phyloP scores from a whole-genome alignment of 164 flowering plant genomes.

The Vitis cinerea region DNA sequence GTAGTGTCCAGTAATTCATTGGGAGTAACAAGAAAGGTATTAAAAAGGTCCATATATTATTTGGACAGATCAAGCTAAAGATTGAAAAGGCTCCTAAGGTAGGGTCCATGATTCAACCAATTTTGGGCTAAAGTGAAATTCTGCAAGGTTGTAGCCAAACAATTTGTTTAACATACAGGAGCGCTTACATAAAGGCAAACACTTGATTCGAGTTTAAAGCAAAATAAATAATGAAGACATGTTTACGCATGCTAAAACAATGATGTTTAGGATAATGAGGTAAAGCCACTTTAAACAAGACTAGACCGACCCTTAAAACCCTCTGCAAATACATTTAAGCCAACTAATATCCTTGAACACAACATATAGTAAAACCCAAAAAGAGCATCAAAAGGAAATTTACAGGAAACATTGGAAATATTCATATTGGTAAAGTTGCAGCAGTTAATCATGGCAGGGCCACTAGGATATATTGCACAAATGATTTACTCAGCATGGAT shows the following conservation, averaged over 20 bases:
- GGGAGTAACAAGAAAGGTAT: neutral
- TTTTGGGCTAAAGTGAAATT: conserved; percentile 22
- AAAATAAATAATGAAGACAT: conserved; percentile 28
- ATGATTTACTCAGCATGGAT: neutral
- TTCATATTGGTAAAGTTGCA: conserved; percentile 1
- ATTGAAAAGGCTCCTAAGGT: conserved; percentile 13
- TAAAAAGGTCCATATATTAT: neutral
- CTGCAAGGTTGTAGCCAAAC: conserved; percentile 8
- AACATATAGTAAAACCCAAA: neutral
- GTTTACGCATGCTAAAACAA: conserved; percentile 38
- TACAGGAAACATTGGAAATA: neutral
- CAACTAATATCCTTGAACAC: conserved; percentile 1
- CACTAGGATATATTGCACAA: neutral
- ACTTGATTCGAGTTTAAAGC: conserved; percentile 24
- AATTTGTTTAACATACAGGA: conserved; percentile 9
- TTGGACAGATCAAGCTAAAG: conserved; percentile 2
- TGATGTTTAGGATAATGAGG: conserved; percentile 18
- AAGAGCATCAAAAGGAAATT: neutral
- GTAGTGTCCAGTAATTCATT: neutral
- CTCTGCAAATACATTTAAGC: conserved; percentile 21
- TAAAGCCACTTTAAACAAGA: conserved; percentile 20
- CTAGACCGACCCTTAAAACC: conserved; percentile 2
- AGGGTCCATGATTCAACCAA: conserved; percentile 26
- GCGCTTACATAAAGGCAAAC: conserved; percentile 32
- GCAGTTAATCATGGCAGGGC: neutral